Conservation (phyloP, 148 eudicot species). For the Rhododendron henanense region DNA sequence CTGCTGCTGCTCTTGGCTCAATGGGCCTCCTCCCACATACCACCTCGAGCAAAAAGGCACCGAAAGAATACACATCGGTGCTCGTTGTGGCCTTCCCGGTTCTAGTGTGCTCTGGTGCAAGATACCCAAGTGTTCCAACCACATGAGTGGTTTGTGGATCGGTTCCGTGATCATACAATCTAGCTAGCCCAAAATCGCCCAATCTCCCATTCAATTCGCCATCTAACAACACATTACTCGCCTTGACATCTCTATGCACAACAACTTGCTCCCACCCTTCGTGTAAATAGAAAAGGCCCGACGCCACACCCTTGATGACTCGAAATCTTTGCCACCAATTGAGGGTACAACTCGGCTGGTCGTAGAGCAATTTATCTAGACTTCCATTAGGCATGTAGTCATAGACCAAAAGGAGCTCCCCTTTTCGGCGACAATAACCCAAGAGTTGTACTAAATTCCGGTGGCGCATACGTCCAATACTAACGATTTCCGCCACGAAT, state of each 20-base stretch:
- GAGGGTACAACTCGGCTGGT: slow-evolving; percentile 16
- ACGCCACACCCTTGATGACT: slow-evolving; percentile 36
- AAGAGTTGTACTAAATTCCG: slow-evolving; percentile 27
- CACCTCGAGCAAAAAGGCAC: slow-evolving; percentile 35
- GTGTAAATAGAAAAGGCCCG: slow-evolving; percentile 29
- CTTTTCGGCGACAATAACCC: slow-evolving; percentile 30
- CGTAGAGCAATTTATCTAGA: slow-evolving; percentile 26
- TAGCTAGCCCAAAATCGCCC: slow-evolving; percentile 41
- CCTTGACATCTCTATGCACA: slow-evolving; percentile 38
- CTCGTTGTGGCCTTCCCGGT: slow-evolving; percentile 34
- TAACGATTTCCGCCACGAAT: slow-evolving; percentile 33
- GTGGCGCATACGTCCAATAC: slow-evolving; percentile 31
- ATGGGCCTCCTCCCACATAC: slow-evolving; percentile 36
- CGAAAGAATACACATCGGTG: slow-evolving; percentile 39
- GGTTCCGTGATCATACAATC: slow-evolving; percentile 30
- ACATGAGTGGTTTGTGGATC: slow-evolving; percentile 28
- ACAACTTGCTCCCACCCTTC: slow-evolving; percentile 38
- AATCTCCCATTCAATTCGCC: slow-evolving; percentile 30
- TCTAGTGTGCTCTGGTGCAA: slow-evolving; percentile 33
- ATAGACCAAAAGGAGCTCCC: slow-evolving; percentile 24
- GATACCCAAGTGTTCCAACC: slow-evolving; percentile 37
- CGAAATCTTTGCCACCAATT: slow-evolving; percentile 32
- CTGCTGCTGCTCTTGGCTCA: slow-evolving; percentile 11
- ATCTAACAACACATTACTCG: slow-evolving; percentile 36
- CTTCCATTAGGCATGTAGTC: slow-evolving; percentile 34